Conservation (phyloP, 768 basidiomycete genomes). For the Mycena crocata region DNA sequence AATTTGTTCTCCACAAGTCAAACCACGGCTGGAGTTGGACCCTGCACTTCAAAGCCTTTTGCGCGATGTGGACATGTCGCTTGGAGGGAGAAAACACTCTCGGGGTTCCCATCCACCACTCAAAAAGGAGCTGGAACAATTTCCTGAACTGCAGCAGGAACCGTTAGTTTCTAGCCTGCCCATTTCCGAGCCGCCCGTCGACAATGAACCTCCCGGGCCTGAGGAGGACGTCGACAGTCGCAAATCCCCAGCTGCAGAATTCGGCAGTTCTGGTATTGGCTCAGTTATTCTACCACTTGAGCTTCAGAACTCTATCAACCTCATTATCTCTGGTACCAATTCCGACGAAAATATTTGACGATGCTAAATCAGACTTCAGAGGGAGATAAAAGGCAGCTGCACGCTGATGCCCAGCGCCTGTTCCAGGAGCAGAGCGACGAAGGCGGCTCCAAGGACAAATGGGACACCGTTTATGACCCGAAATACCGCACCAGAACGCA, state of each 20-base stretch:
- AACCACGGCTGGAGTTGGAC: constrained; percentile 73
- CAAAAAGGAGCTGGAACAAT: constrained; percentile 68
- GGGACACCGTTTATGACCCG: constrained; percentile 67
- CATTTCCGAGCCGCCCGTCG: constrained; percentile 46
- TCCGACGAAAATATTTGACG: constrained; percentile 3
- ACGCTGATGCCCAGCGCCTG: constrained; percentile 77
- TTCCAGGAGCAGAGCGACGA: constrained; percentile 57
- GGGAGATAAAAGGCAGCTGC: constrained; percentile 72
- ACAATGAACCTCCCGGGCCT: constrained; percentile 37
- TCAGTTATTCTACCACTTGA: constrained; percentile 79
- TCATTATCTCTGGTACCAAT: constrained; percentile 72
- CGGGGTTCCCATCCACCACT: constrained; percentile 33
- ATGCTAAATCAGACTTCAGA: constrained; percentile 51
- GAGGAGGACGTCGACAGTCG: constrained; percentile 46
- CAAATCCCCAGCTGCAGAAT: constrained; percentile 85
- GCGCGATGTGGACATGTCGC: constrained; percentile 75
- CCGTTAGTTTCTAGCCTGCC: constrained; percentile 29
- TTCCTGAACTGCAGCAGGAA: constrained; percentile 39
- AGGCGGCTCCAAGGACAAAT: constrained; percentile 49
- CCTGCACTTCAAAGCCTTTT: constrained; percentile 72
- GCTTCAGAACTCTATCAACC: constrained; percentile 72
- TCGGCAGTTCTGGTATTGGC: constrained; percentile 81
- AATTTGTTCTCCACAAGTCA: constrained; percentile 52
- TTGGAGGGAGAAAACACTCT: constrained; percentile 52
- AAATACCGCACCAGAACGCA: constrained; percentile 72